These are phyloP conservation scores for Plasmodium gonderi DNA, from an alignment of 169 alveolate species.

Conservation along the genomic window DNA sequence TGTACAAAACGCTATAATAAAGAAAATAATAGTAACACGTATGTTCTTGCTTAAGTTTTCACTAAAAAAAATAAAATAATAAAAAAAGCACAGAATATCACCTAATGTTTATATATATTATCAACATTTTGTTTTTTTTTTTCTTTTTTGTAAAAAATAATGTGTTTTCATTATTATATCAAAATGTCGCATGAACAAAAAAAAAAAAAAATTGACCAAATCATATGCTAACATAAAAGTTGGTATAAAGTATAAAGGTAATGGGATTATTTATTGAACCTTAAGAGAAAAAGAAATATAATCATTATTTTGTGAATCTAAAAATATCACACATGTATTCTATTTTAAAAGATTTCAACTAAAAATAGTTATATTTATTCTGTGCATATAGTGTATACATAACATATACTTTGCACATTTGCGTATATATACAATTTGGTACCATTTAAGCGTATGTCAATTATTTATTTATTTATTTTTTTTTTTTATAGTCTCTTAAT, in stretches of 20 bases:
- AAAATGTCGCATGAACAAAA: neutral
- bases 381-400: neutral
- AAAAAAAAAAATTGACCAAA: neutral
- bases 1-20: neutral
- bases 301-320: neutral
- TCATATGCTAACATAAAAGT: neutral
- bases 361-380: neutral
- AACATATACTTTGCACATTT: neutral
- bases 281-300: neutral
- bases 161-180: neutral
- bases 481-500: neutral
- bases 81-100: neutral
- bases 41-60: neutral
- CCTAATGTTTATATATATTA: neutral
- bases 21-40: neutral
- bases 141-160: neutral
- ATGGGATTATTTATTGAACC: neutral
- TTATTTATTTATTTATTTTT: too few species aligned
- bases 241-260: neutral
- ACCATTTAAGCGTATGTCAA: neutral
- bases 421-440: neutral
- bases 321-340: neutral
- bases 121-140: too few species aligned
- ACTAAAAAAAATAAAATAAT: neutral
- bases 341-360: neutral